Percentiles rank a stretch among this genome's conserved stretches.
phyloP scores from a whole-genome alignment of 306 rosid species.

The Cucurbita pepo region DNA sequence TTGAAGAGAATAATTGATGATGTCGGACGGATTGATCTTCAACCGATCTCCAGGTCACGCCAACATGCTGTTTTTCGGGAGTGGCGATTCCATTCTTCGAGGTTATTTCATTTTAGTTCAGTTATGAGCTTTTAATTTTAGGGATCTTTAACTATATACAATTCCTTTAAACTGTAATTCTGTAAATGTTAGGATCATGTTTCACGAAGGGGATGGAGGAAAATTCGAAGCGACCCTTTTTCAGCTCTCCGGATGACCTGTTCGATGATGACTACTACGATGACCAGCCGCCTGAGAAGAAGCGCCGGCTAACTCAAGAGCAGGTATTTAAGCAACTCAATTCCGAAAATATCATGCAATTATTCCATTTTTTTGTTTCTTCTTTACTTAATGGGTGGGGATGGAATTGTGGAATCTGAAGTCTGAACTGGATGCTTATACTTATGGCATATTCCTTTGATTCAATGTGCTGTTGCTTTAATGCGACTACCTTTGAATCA shows the following conservation, averaged over 20 bases:
- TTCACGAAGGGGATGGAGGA: conserved; percentile 64
- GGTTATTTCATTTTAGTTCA: conserved; percentile 18
- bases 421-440: background rate
- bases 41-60: conserved; percentile 36
- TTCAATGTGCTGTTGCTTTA: background rate
- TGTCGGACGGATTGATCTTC: conserved; percentile 57
- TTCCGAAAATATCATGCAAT: background rate
- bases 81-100: conserved; percentile 44
- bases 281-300: conserved; percentile 89
- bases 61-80: conserved; percentile 71
- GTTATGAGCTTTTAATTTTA: background rate
- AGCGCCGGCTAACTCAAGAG: conserved; percentile 85
- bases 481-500: background rate
- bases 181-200: conserved; percentile 27
- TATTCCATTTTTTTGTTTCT: background rate
- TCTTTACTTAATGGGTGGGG: background rate
- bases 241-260: conserved; percentile 69
- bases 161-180: background rate
- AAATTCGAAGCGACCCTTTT: conserved; percentile 58
- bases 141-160: background rate
- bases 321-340: conserved; percentile 31
- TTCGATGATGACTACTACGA: conserved; percentile 80
- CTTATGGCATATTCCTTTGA: background rate
- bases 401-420: background rate
- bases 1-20: conserved; percentile 22